Conservation (phyloP, 2,329 filamentous ascomycete species). For the Hyphodiscus sp. region DNA sequence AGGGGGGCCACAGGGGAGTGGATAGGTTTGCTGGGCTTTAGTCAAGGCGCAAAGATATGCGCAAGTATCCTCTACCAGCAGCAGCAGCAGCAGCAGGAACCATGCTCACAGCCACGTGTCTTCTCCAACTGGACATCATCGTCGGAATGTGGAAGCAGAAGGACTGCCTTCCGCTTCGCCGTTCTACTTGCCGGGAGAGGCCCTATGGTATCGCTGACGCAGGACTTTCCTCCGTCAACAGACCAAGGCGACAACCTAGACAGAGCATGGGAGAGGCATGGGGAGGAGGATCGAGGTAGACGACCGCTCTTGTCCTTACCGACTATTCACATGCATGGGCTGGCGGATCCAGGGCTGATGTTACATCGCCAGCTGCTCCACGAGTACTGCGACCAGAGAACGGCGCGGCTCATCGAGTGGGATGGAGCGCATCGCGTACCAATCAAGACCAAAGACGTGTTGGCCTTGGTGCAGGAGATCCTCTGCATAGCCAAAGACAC, state of each 20-base stretch:
- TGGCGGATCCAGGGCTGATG: slow-evolving; percentile 52
- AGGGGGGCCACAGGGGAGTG: slow-evolving; percentile 45
- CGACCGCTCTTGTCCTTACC: slow-evolving; percentile 34
- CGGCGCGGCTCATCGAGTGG: slow-evolving; percentile 60
- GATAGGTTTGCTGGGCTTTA: slow-evolving; percentile 60
- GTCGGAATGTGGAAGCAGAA: slow-evolving; percentile 1
- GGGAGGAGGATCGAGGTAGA: slow-evolving; percentile 33
- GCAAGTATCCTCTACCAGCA: slow-evolving; percentile 54
- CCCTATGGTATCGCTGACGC: slow-evolving; percentile 46
- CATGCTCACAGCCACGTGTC: too few species aligned
- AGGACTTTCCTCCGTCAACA: neutral
- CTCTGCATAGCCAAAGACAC: too few species aligned
- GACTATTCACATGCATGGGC: slow-evolving; percentile 63
- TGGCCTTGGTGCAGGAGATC: too few species aligned
- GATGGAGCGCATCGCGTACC: slow-evolving; percentile 66
- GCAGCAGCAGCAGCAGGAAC: slow-evolving; percentile 37
- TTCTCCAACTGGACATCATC: too few species aligned
- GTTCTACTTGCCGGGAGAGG: slow-evolving; percentile 56
- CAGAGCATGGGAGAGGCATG: slow-evolving; percentile 33
- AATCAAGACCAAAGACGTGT: slow-evolving; percentile 59
- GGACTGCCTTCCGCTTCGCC: slow-evolving; percentile 46
- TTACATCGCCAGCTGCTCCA: slow-evolving; percentile 48
- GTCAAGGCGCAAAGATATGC: slow-evolving; percentile 57
- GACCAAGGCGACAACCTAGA: slow-evolving; percentile 29
- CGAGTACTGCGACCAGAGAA: slow-evolving; percentile 52